Evolutionary conservation across 179 eudicot species (phyloP).

Genomic region (Carnegiea gigantea): DNA sequence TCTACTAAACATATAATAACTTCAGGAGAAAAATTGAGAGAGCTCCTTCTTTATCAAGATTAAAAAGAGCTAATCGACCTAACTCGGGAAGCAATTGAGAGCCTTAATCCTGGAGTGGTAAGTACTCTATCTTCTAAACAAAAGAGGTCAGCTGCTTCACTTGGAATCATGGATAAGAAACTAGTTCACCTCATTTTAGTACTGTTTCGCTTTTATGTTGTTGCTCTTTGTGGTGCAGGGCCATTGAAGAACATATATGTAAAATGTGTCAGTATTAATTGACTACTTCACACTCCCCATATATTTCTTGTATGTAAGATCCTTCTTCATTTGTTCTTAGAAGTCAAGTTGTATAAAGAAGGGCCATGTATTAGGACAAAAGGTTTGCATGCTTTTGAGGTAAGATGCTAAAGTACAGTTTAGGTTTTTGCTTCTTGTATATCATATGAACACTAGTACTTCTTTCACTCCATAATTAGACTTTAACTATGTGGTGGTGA

Average conservation of each 20-base stretch:
- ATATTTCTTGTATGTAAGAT: neutral
- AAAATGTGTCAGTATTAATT: neutral
- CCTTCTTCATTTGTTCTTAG: constrained; percentile 24
- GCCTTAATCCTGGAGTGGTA: constrained; percentile 38
- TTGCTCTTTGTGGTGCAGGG: constrained; percentile 65
- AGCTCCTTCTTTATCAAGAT: constrained; percentile 64
- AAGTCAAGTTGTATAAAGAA: constrained; percentile 58
- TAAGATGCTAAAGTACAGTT: constrained; percentile 93
- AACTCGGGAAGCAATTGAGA: constrained; percentile 69
- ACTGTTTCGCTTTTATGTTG: constrained; percentile 69
- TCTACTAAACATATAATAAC: constrained; percentile 74
- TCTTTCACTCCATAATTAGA: neutral
- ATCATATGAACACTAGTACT: neutral
- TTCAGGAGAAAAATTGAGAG: constrained; percentile 69
- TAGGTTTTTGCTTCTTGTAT: constrained; percentile 80
- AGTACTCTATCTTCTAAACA: constrained; percentile 59
- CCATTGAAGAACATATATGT: constrained; percentile 56
- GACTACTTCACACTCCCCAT: neutral
- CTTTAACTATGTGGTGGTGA: too few species aligned
- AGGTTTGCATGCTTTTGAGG: too few species aligned
- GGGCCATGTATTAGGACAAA: constrained; percentile 91
- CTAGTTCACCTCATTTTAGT: constrained; percentile 61
- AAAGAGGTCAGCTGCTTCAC: constrained; percentile 79
- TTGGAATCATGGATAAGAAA: constrained; percentile 45
- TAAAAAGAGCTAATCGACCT: constrained; percentile 71